phyloP scores from a whole-genome alignment of 257 asterid species.

The Jacaranda copaia region DNA sequence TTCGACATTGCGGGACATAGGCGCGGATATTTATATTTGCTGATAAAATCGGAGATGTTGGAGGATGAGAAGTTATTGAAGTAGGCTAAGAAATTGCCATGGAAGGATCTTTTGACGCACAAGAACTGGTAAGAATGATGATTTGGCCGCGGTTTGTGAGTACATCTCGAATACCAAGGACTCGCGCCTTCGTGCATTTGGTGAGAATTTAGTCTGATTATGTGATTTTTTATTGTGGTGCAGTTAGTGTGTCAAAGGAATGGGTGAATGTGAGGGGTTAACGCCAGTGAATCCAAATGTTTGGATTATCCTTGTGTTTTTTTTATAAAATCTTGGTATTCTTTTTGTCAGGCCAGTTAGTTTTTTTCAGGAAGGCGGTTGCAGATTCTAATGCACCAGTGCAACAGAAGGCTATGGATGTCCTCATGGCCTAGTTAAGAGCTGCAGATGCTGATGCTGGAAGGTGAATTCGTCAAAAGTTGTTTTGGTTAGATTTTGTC shows the following conservation, averaged over 20 bases:
- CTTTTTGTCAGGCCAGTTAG: constrained; percentile 72
- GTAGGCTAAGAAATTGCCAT: constrained; percentile 97
- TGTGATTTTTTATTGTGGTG: constrained; percentile 37
- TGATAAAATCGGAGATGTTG: constrained; percentile 67
- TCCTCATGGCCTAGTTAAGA: constrained; percentile 85
- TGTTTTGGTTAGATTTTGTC: constrained; percentile 17
- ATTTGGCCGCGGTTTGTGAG: constrained; percentile 91
- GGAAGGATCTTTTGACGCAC: constrained; percentile 96
- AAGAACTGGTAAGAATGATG: constrained; percentile 99
- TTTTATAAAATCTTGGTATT: constrained; percentile 29
- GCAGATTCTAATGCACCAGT: constrained; percentile 97
- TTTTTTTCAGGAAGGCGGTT: constrained; percentile 82
- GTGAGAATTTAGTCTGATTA: constrained; percentile 55
- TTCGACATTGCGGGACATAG: constrained; percentile 28
- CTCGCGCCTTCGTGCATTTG: constrained; percentile 90
- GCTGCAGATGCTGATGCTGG: constrained; percentile 98
- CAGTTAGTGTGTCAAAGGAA: constrained; percentile 44
- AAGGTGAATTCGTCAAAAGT: constrained; percentile 54
- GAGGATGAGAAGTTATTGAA: constrained; percentile 99
- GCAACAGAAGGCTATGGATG: constrained; percentile 98
- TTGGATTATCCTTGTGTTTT: constrained; percentile 30
- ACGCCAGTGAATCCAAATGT: constrained; percentile 44
- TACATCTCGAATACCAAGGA: constrained; percentile 96
- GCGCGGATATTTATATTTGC: constrained; percentile 29
- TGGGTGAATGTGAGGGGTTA: constrained; percentile 42